phyloP scores from a whole-genome alignment of 163 green algal genomes.

The Coccomyxa subellipsoidea region DNA sequence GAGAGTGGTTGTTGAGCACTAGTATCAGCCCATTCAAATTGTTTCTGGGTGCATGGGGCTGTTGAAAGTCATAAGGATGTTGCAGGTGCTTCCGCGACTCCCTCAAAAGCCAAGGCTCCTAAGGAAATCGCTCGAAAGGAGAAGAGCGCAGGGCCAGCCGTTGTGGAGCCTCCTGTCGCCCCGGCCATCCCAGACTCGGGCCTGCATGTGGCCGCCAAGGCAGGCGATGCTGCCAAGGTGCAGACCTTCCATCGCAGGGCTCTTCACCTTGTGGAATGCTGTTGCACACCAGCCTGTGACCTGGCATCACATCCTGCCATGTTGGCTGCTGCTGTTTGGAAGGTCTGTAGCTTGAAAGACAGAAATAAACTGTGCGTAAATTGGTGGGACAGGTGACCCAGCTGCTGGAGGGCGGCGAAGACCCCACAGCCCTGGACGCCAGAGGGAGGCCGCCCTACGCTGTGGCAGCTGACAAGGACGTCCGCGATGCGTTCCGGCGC shows the following conservation, averaged over 20 bases:
- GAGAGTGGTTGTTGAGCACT: too few relatives aligned
- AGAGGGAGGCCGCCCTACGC: conserved; percentile 52
- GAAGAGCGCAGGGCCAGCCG: background rate
- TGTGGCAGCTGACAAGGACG: conserved; percentile 56
- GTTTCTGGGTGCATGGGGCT: background rate
- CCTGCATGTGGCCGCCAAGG: conserved; percentile 46
- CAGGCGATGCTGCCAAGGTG: conserved; percentile 46
- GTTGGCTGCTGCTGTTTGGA: too few relatives aligned
- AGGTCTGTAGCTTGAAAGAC: background rate
- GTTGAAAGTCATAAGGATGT: background rate
- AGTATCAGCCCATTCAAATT: too few relatives aligned
- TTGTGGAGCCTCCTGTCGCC: background rate
- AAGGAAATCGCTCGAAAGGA: background rate
- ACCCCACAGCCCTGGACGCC: conserved; percentile 48
- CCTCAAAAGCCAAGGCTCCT: conserved; percentile 8
- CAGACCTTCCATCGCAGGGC: background rate
- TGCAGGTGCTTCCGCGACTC: background rate
- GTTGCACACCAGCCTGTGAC: too few relatives aligned
- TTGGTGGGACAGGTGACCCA: conserved; percentile 29
- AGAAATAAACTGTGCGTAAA: background rate
- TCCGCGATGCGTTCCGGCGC: conserved; percentile 67
- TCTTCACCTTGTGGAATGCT: background rate
- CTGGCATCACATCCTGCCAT: too few relatives aligned
- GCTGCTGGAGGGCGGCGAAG: conserved; percentile 52
- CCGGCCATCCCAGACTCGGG: conserved; percentile 24